These are phyloP conservation scores for Peronospora tabacina DNA, from an alignment of 352 stramenopile genomes.

Conservation along the genomic window DNA sequence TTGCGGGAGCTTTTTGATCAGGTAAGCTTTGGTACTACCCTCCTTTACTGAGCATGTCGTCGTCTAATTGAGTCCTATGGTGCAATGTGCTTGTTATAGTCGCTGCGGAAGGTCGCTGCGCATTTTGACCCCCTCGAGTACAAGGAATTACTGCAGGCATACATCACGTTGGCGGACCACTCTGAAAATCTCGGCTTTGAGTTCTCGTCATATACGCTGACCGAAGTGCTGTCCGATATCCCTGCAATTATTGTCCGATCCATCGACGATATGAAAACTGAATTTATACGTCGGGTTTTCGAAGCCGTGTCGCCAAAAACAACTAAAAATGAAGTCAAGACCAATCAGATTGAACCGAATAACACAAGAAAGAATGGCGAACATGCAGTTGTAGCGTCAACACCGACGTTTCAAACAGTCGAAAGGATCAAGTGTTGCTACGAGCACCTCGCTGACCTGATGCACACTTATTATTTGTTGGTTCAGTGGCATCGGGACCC, in stretches of 20 bases:
- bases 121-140: conserved; percentile 67
- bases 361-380: conserved; percentile 20
- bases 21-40: conserved; percentile 21
- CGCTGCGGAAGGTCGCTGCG: conserved; percentile 57
- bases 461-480: conserved; percentile 86
- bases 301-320: conserved; percentile 39
- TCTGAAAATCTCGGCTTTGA: conserved; percentile 72
- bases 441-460: conserved; percentile 65
- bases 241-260: conserved; percentile 73
- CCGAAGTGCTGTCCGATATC: conserved; percentile 65
- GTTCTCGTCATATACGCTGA: conserved; percentile 60
- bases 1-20: conserved; percentile 65
- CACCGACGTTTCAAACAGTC: conserved; percentile 35
- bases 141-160: conserved; percentile 75
- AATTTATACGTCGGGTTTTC: conserved; percentile 42
- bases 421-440: conserved; percentile 56
- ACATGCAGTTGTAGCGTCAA: conserved; percentile 7
- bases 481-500: conserved; percentile 86
- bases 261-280: conserved; percentile 58
- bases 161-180: conserved; percentile 70
- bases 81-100: conserved; percentile 29
- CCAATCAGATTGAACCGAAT: conserved; percentile 8
- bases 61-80: neutral
- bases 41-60: neutral
- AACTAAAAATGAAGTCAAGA: conserved; percentile 13